Evolutionary conservation across 768 basidiomycete species (phyloP).

Genomic region (Lentinula edodes): DNA sequence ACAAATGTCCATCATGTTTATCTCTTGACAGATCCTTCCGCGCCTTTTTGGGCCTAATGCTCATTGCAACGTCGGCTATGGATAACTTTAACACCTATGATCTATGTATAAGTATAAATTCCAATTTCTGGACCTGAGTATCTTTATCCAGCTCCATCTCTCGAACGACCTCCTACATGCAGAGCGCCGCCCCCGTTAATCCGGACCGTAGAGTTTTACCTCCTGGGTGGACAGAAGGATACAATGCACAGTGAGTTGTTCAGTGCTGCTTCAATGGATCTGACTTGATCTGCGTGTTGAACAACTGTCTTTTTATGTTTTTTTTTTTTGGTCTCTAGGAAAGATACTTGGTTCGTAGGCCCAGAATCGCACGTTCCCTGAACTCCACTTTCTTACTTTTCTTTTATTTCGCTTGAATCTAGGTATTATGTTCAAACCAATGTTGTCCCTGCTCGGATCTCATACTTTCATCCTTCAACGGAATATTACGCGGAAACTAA

Average conservation of each 20-base stretch:
- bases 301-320: too few relatives aligned
- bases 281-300: neutral
- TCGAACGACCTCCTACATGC: too few relatives aligned
- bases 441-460: slow-evolving; percentile 24
- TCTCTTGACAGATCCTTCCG: neutral
- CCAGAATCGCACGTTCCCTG: too few relatives aligned
- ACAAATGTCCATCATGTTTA: neutral
- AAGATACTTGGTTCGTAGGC: slow-evolving; percentile 5
- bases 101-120: too few relatives aligned
- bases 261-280: too few relatives aligned
- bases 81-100: too few relatives aligned
- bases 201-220: neutral
- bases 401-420: too few relatives aligned
- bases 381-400: too few relatives aligned
- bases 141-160: too few relatives aligned
- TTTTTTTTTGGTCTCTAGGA: too few relatives aligned
- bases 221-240: neutral
- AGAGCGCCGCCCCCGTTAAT: neutral
- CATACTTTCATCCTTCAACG: slow-evolving; percentile 24
- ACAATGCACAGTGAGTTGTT: neutral
- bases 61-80: neutral
- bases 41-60: neutral
- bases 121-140: too few relatives aligned
- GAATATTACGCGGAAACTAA: neutral
- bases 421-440: slow-evolving; percentile 32